phyloP scores from a whole-genome alignment of 192 early-diverging fungal genomes.

The Coemansia sp. region DNA sequence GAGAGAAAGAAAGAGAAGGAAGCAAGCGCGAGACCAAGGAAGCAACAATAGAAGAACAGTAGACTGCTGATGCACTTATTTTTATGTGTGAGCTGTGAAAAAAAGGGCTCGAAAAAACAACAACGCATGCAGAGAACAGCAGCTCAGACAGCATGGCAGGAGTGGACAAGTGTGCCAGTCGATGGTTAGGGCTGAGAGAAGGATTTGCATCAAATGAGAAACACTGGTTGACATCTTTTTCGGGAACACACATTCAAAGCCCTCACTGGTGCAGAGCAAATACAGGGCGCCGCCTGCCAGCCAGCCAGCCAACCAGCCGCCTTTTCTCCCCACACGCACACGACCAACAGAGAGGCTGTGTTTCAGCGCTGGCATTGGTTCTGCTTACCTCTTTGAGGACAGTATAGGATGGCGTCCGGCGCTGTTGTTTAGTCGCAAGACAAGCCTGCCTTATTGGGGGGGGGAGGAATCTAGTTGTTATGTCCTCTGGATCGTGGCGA shows the following conservation, averaged over 20 bases:
- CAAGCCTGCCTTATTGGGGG: neutral
- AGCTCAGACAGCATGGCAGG: neutral
- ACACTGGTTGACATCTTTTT: neutral
- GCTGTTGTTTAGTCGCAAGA: neutral
- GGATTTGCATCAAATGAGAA: neutral
- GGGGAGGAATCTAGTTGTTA: no score
- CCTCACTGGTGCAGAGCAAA: neutral
- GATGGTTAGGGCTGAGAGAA: neutral
- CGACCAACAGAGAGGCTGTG: neutral
- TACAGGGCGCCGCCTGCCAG: no score
- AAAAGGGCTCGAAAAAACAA: neutral
- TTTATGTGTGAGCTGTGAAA: neutral
- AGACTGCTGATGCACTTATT: neutral
- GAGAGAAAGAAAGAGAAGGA: conserved; percentile 10
- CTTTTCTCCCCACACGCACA: neutral
- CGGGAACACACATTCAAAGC: neutral
- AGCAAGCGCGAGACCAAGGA: conserved; percentile 7
- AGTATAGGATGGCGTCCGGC: neutral
- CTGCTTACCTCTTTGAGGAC: neutral
- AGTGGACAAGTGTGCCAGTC: neutral
- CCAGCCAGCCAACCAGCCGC: no score
- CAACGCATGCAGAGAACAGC: neutral
- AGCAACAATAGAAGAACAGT: conserved; percentile 12
- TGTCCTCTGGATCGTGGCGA: neutral
- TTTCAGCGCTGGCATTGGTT: neutral